Conservation (phyloP, 108 stramenopile species). For the Conticribra weissflogii region DNA sequence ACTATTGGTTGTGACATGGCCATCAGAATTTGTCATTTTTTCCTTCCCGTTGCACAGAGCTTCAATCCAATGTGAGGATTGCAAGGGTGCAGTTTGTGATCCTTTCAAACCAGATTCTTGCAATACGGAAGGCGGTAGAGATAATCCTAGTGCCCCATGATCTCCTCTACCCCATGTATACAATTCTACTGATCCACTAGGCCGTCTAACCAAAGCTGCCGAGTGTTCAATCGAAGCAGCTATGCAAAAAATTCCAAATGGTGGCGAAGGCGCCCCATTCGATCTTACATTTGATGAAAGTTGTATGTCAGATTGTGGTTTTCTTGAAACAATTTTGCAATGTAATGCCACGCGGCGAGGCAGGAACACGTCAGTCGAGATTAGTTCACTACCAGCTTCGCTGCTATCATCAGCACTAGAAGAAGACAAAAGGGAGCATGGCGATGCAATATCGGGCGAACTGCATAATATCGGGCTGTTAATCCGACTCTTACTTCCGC, state of each 20-base stretch:
- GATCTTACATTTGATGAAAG: conserved; percentile 30
- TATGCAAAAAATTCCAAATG: conserved; percentile 77
- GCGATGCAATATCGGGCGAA: conserved; percentile 6
- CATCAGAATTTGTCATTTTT: background rate
- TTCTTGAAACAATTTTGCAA: conserved; percentile 49
- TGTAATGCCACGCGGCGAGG: conserved; percentile 83
- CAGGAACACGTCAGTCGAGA: conserved; percentile 50
- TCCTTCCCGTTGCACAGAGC: conserved; percentile 9
- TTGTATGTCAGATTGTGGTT: background rate
- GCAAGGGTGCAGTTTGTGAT: too few species aligned
- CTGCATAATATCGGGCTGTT: too few species aligned
- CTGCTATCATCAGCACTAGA: conserved; percentile 19
- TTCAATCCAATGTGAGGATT: too few species aligned
- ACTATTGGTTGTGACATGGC: conserved; percentile 8
- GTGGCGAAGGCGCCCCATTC: conserved; percentile 25
- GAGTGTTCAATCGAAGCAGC: conserved; percentile 81
- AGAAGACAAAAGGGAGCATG: conserved; percentile 15
- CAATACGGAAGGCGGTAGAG: conserved; percentile 1
- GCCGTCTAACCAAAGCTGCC: conserved; percentile 74
- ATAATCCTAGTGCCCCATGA: conserved; percentile 58
- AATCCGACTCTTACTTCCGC: background rate
- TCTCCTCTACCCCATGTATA: conserved; percentile 85
- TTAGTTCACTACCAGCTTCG: background rate
- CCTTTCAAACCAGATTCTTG: background rate
- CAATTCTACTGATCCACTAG: conserved; percentile 73